Percentiles rank a stretch among this genome's conserved stretches.
These are phyloP conservation scores for Bonia amplexicaulis DNA, from an alignment of 176 grass and related monocot species.

Conservation along the genomic window DNA sequence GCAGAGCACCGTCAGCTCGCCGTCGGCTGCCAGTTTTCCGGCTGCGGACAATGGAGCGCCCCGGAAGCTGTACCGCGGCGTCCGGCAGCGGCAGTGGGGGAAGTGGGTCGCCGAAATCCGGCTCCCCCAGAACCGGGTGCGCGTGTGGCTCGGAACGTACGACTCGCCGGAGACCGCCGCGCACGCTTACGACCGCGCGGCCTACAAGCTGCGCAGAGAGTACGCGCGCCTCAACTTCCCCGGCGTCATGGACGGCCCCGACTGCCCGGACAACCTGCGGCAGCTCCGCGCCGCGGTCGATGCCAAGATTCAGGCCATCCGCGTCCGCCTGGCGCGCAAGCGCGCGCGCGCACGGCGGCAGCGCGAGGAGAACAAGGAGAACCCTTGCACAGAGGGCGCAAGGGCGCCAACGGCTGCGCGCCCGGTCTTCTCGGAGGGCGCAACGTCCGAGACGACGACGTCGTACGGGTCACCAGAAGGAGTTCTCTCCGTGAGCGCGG, in stretches of 20 bases:
- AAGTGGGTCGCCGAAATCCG: constrained; percentile 97
- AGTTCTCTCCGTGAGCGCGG: constrained; percentile 12
- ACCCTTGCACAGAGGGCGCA: background rate
- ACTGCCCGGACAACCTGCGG: constrained; percentile 51
- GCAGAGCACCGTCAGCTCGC: background rate
- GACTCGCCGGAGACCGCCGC: constrained; percentile 86
- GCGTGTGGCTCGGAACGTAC: constrained; percentile 98
- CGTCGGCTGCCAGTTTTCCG: background rate
- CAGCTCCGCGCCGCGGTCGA: constrained; percentile 53
- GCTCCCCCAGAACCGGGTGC: constrained; percentile 85
- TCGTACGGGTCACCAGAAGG: constrained; percentile 33
- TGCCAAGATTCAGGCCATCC: constrained; percentile 90
- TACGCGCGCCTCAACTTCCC: constrained; percentile 99
- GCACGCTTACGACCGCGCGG: constrained; percentile 90
- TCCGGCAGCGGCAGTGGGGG: constrained; percentile 93
- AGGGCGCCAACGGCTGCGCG: background rate
- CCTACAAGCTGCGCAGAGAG: constrained; percentile 76
- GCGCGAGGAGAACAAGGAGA: constrained; percentile 21
- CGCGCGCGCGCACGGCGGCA: constrained; percentile 31
- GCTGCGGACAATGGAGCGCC: background rate
- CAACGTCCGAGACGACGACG: constrained; percentile 6
- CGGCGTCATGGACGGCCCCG: constrained; percentile 40
- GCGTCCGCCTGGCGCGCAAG: constrained; percentile 65
- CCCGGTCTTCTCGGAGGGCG: constrained; percentile 19
- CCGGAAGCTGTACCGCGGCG: constrained; percentile 78